These are phyloP conservation scores for Sugiyamaella novakii DNA, from an alignment of 1,139 yeast species.

Conservation along the genomic window DNA sequence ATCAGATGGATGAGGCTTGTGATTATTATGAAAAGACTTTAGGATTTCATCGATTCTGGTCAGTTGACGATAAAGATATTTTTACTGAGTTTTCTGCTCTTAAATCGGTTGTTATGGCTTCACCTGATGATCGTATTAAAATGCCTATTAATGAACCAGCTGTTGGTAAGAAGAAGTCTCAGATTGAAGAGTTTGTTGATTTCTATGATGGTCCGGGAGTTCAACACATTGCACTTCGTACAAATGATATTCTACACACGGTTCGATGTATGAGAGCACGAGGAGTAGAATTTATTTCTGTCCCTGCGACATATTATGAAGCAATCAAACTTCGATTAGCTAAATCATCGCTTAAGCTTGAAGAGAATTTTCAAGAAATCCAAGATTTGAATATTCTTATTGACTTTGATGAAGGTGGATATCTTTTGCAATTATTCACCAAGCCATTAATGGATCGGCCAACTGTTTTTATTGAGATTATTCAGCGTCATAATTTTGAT, in stretches of 20 bases:
- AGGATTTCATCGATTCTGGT: conserved; percentile 80
- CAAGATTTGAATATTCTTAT: conserved; percentile 58
- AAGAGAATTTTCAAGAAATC: conserved; percentile 53
- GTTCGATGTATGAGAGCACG: conserved; percentile 56
- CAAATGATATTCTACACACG: conserved; percentile 59
- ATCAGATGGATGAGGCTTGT: conserved; percentile 61
- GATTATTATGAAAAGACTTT: conserved; percentile 59
- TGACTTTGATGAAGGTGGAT: conserved; percentile 73
- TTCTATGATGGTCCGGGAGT: conserved; percentile 79
- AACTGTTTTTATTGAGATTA: conserved; percentile 75
- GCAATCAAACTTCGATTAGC: conserved; percentile 50
- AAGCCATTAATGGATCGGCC: conserved; percentile 78
- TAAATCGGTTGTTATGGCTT: conserved; percentile 75
- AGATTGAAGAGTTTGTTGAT: conserved; percentile 78
- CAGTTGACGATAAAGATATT: conserved; percentile 77
- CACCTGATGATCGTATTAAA: conserved; percentile 63
- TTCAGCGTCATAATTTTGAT: conserved; percentile 74
- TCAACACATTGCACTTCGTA: conserved; percentile 74
- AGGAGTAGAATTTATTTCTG: conserved; percentile 70
- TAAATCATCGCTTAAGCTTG: conserved; percentile 46
- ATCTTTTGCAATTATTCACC: conserved; percentile 75
- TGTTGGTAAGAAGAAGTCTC: conserved; percentile 62
- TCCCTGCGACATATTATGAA: conserved; percentile 59
- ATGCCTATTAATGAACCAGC: conserved; percentile 90
- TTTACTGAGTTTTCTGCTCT: conserved; percentile 68